phyloP scores from a whole-genome alignment of 371 early-diverging fungal genomes.

The Circinella minor region DNA sequence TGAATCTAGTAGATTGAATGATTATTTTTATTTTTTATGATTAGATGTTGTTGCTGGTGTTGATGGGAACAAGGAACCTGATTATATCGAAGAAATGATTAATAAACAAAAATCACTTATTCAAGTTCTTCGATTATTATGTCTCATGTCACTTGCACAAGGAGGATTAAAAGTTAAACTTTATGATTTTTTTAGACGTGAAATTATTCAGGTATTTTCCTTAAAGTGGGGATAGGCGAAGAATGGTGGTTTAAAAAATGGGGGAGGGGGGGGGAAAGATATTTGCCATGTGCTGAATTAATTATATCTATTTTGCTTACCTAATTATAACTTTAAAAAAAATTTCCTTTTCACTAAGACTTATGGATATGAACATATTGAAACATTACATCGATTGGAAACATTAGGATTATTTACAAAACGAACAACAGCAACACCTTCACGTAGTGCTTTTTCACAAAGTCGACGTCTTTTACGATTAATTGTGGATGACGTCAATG shows the following conservation, averaged over 20 bases:
- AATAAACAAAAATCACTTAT: constrained; percentile 72
- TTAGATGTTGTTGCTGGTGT: constrained; percentile 84
- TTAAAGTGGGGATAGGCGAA: no score
- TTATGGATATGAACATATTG: constrained; percentile 89
- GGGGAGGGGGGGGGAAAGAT: no score
- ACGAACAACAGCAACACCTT: constrained; percentile 45
- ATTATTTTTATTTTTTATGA: neutral
- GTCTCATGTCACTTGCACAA: constrained; percentile 82
- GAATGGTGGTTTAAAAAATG: no score
- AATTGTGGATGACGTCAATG: constrained; percentile 88
- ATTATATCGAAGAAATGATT: constrained; percentile 87
- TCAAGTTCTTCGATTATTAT: constrained; percentile 81
- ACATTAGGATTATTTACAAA: constrained; percentile 69
- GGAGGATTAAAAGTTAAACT: constrained; percentile 81
- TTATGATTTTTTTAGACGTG: constrained; percentile 81
- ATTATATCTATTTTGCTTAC: neutral
- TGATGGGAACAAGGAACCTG: constrained; percentile 66
- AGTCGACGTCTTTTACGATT: constrained; percentile 76
- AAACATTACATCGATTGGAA: constrained; percentile 79
- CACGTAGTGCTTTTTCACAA: constrained; percentile 55
- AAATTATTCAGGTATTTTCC: constrained; percentile 77
- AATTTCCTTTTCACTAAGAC: no score
- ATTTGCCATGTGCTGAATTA: no score
- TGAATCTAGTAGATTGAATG: neutral
- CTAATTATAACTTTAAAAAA: neutral